A percentile compares a stretch with the other conserved stretches of the same genome.
Conservation (phyloP, 768 basidiomycete species). For the Pluteus cervinus region DNA sequence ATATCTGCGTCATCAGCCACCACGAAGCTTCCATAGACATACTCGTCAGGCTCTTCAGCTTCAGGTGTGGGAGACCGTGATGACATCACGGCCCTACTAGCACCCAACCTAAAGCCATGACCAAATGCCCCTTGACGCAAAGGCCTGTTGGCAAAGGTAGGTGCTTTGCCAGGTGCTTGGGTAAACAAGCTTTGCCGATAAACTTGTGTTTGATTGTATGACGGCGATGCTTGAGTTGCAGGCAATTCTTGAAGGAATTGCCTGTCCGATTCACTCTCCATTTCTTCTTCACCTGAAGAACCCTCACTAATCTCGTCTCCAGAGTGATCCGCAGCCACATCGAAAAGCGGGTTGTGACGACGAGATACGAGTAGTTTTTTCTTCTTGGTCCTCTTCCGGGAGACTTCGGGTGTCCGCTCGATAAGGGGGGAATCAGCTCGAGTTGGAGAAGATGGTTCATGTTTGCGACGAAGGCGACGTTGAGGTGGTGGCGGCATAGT, state of each 20-base stretch:
- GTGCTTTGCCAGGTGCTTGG: slow-evolving; percentile 48
- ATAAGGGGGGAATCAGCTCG: slow-evolving; percentile 26
- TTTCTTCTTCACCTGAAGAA: slow-evolving; percentile 46
- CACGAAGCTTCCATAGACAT: slow-evolving; percentile 72
- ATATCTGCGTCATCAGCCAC: slow-evolving; percentile 75
- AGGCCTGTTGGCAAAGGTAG: slow-evolving; percentile 51
- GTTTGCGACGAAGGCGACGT: slow-evolving; percentile 2
- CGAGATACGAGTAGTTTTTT: slow-evolving; percentile 14
- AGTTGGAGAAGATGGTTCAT: slow-evolving; percentile 10
- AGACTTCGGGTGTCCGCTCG: slow-evolving; percentile 22
- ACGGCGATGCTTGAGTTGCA: slow-evolving; percentile 61
- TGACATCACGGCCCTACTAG: slow-evolving; percentile 13
- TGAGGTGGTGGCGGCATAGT: slow-evolving; percentile 10
- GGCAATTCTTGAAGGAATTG: slow-evolving; percentile 59
- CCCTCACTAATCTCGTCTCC: slow-evolving; percentile 74
- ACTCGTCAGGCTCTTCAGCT: slow-evolving; percentile 53
- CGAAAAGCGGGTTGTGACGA: slow-evolving; percentile 41
- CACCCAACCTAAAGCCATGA: slow-evolving; percentile 23
- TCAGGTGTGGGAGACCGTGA: slow-evolving; percentile 61
- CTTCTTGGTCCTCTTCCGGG: slow-evolving; percentile 13
- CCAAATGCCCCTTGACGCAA: slow-evolving; percentile 38
- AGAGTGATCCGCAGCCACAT: slow-evolving; percentile 71
- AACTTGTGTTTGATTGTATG: slow-evolving; percentile 65
- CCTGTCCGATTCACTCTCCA: slow-evolving; percentile 62
- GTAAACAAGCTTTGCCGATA: slow-evolving; percentile 74